A percentile compares a stretch with the other conserved stretches of the same genome.
phyloP scores from a whole-genome alignment of 2,329 filamentous ascomycete genomes.

The Fusarium heterosporum region DNA sequence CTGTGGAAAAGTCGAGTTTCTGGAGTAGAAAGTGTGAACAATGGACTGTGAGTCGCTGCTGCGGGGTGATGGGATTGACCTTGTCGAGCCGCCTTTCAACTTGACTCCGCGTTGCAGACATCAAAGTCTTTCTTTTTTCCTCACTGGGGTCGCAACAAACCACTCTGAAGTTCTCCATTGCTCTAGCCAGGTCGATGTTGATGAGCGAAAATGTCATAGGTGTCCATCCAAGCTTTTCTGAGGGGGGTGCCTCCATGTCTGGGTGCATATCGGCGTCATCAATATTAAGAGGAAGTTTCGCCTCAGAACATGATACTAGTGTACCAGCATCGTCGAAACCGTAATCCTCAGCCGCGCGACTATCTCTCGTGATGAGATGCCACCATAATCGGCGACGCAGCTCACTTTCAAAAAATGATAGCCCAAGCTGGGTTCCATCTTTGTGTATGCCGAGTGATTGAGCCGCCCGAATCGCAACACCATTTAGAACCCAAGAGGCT shows the following conservation, averaged over 20 bases:
- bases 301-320: neutral
- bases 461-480: neutral
- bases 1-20: conserved; percentile 6
- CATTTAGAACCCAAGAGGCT: conserved; percentile 8
- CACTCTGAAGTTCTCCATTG: neutral
- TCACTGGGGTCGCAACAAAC: neutral
- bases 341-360: conserved; percentile 7
- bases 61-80: neutral
- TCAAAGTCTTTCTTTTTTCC: neutral
- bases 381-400: conserved; percentile 16
- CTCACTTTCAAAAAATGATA: conserved; percentile 3
- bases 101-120: neutral
- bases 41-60: neutral
- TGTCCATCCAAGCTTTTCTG: neutral
- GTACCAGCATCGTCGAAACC: neutral
- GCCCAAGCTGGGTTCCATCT: neutral
- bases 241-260: neutral
- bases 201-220: neutral
- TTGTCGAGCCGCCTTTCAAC: neutral
- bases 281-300: neutral
- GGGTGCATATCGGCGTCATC: neutral
- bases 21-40: neutral
- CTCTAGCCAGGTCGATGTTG: neutral
- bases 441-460: conserved; percentile 1
- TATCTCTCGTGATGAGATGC: conserved; percentile 15